These are phyloP conservation scores for Chaetomiaceae sp. DNA, from an alignment of 2,329 filamentous ascomycete species.

Conservation along the genomic window DNA sequence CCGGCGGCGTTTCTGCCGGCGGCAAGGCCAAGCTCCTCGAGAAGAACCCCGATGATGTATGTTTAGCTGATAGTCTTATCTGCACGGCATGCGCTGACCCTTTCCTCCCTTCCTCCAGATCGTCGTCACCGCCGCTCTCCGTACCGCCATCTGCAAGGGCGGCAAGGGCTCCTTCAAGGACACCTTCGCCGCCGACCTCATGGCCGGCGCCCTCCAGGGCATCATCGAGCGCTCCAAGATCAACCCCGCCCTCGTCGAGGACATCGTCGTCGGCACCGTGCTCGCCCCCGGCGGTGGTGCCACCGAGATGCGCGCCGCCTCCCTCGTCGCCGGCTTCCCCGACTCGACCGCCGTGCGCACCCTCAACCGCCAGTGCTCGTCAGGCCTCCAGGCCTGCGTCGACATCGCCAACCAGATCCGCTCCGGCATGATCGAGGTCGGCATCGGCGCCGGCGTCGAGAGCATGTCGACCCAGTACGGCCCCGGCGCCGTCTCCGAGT, in stretches of 20 bases:
- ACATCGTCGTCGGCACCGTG: conserved; percentile 87
- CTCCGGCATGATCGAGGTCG: conserved; percentile 89
- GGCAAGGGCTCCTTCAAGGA: conserved; percentile 96
- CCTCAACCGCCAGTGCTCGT: conserved; percentile 92
- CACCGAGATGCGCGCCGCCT: conserved; percentile 92
- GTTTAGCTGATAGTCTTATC: no score
- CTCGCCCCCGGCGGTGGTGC: conserved; percentile 90
- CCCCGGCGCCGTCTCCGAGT: conserved; percentile 82
- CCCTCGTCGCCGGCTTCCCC: conserved; percentile 86
- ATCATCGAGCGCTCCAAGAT: conserved; percentile 82
- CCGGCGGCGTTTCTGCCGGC: conserved; percentile 38
- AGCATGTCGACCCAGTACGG: conserved; percentile 94
- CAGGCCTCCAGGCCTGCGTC: conserved; percentile 84
- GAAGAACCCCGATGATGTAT: conserved; percentile 64
- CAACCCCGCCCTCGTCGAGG: conserved; percentile 82
- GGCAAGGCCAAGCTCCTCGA: conserved; percentile 54
- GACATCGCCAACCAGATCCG: conserved; percentile 93
- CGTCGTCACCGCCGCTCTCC: conserved; percentile 87
- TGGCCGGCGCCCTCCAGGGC: conserved; percentile 76
- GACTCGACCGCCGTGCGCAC: conserved; percentile 77
- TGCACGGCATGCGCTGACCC: background rate
- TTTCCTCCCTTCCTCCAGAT: conserved; percentile 45
- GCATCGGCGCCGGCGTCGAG: conserved; percentile 91
- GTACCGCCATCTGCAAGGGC: conserved; percentile 87
- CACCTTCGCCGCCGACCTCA: conserved; percentile 78